Evolutionary conservation across 495 filamentous ascomycete species (phyloP), one percentile per base, ranked within the genome.

Genomic region (Penicillium cataractarum): DNA sequence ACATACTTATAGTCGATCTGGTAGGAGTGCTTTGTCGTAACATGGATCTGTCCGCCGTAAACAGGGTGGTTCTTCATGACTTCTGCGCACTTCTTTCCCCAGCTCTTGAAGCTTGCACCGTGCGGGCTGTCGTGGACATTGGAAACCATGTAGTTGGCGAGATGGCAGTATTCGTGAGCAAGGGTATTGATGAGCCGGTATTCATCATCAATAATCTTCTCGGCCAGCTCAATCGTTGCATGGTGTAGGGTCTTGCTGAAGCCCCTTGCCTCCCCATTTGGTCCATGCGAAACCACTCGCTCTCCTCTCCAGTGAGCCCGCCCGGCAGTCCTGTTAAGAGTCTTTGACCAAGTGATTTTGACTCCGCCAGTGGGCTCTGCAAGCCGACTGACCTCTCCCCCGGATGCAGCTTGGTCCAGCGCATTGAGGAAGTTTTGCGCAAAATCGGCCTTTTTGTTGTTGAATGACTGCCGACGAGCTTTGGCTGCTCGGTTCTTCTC

Each of bases 91-190:
- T 79, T 78, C 13, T 65, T 61, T 1, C 85, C 87, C 84, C 83
- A 97, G 22, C 74, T 65, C 76, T 96, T 92, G 81, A 98, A 98
- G 63, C 90, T 89, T 15, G 80, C 76, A 12, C 93, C 94, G 70
- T 98, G 95, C 1, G 92, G 89, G 58, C 90, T 83, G 33, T 84
- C 84, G 22, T 80, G 82, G 24, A 90, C 76, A 17, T 86, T 82
- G 33, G 82, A 84, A 53, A 97, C 80, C 81, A 97, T 92, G 74
- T 90, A 96, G 68, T 90, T 93, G 32, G 91, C 88, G 1, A 98
- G 80, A 71, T 99, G 95, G 75, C 94, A 97, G 80, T 92, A 99
- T 65, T 99, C 95, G 74, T 99, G 95, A 3, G 93, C 92, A 22
- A 97, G 68, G 0, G 91, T 91, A 73, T 97, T 96, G 51, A 93